Conservation (phyloP, 768 basidiomycete genomes). For the Gelatoporia subvermispora region DNA sequence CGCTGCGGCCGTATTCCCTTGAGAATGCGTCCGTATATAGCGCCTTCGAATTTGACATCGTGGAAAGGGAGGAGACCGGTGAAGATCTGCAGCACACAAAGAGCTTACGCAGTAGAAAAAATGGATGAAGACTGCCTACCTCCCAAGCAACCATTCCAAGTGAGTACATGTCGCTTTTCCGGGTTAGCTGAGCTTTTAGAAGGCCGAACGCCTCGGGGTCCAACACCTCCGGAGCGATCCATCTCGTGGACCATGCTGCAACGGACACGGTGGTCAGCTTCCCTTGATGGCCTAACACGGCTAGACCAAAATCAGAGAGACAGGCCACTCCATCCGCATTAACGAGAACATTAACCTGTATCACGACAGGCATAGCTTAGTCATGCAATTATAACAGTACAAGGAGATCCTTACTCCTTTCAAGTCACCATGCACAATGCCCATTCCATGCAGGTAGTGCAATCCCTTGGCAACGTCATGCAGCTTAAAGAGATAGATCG, state of each 20-base stretch:
- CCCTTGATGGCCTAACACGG: neutral
- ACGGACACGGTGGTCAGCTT: neutral
- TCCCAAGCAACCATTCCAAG: conserved; percentile 3
- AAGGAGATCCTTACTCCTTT: conserved; percentile 1
- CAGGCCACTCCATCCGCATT: neutral
- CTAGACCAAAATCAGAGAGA: conserved; percentile 2
- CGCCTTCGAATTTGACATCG: neutral
- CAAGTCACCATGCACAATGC: conserved; percentile 7
- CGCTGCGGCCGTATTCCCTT: too few species aligned
- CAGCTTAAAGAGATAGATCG: too few species aligned
- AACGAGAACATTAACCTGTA: conserved; percentile 5
- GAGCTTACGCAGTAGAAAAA: neutral
- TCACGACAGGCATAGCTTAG: neutral
- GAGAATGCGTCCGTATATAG: too few species aligned
- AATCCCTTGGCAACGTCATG: neutral
- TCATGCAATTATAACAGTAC: neutral
- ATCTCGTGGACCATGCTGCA: neutral
- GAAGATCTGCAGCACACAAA: neutral
- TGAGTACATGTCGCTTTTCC: neutral
- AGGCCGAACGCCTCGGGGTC: neutral
- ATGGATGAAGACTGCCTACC: neutral
- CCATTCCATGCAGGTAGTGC: neutral
- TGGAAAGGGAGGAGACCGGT: neutral
- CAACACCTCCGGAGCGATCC: conserved; percentile 4
- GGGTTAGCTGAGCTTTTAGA: neutral